Evolutionary conservation across 768 basidiomycete species (phyloP).

Genomic region (Clavaria fumosa): DNA sequence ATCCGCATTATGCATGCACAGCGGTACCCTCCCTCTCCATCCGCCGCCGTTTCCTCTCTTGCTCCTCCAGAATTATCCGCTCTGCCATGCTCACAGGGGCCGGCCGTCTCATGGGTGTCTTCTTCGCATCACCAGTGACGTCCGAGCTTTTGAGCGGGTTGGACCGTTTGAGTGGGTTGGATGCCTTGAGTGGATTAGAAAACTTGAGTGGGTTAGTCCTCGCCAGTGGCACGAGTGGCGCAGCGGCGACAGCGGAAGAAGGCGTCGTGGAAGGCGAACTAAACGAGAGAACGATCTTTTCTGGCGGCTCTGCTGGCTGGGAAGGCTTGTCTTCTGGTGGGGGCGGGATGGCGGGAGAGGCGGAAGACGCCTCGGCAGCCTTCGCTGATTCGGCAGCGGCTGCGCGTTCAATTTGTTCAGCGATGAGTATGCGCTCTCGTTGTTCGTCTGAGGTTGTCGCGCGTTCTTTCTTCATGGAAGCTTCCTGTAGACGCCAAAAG

Average conservation of each 20-base stretch:
- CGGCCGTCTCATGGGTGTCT: too few relatives aligned
- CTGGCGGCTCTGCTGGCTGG: slow-evolving; percentile 54
- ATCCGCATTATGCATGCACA: too few relatives aligned
- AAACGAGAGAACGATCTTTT: slow-evolving; percentile 66
- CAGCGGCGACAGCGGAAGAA: slow-evolving; percentile 21
- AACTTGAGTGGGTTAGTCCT: slow-evolving; percentile 60
- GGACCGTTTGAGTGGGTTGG: slow-evolving; percentile 59
- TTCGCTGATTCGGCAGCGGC: slow-evolving; percentile 29
- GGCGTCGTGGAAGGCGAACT: slow-evolving; percentile 23
- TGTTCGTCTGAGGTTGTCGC: slow-evolving; percentile 88
- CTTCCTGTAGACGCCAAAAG: slow-evolving; percentile 34
- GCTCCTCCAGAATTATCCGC: slow-evolving; percentile 75
- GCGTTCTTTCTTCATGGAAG: slow-evolving; percentile 82
- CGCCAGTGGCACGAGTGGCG: slow-evolving; percentile 38
- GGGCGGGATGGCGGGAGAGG: slow-evolving; percentile 18
- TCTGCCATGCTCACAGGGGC: slow-evolving; percentile 71
- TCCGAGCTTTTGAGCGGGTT: slow-evolving; percentile 55
- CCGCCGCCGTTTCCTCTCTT: slow-evolving; percentile 71
- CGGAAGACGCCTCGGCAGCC: slow-evolving; percentile 19
- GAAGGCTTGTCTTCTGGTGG: slow-evolving; percentile 40
- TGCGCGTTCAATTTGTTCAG: slow-evolving; percentile 90
- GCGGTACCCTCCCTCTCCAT: slow-evolving; percentile 53
- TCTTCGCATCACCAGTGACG: slow-evolving; percentile 33
- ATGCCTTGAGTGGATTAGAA: slow-evolving; percentile 44
- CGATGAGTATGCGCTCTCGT: slow-evolving; percentile 75